Conservation (phyloP, 129 eudicot species). For the Artemisia argyi region DNA sequence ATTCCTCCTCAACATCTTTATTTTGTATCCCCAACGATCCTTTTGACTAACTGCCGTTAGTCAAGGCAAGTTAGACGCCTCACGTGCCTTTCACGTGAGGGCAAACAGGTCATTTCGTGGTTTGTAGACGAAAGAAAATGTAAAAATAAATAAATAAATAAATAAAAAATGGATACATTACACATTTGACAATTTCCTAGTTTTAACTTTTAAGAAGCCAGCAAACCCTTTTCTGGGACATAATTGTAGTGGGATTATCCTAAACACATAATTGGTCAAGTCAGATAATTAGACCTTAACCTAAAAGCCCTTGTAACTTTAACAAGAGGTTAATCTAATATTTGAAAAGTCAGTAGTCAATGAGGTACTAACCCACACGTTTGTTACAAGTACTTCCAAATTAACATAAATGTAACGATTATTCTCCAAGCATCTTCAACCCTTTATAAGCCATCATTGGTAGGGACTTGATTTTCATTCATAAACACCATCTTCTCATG, state of each 20-base stretch:
- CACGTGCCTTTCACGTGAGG: no score
- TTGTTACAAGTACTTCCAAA: constrained; percentile 24
- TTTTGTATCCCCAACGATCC: no score
- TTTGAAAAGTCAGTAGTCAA: constrained; percentile 39
- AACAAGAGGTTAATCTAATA: constrained; percentile 11
- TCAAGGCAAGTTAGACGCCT: no score
- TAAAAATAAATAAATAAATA: no score
- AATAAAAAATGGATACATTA: no score
- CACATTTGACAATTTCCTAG: no score
- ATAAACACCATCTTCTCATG: constrained; percentile 31
- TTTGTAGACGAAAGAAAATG: no score
- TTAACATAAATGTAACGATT: neutral
- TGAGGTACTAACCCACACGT: constrained; percentile 35
- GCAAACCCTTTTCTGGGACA: neutral
- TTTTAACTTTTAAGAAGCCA: no score
- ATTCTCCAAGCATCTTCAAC: constrained; percentile 31
- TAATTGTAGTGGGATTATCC: neutral
- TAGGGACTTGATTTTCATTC: neutral
- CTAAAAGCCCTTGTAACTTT: neutral
- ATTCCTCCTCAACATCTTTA: no score
- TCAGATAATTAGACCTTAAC: neutral
- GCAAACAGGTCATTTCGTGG: no score
- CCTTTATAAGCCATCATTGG: constrained; percentile 36
- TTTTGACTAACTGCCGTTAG: no score
- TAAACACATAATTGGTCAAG: neutral